phyloP scores from a whole-genome alignment of 2,329 filamentous ascomycete species.

The Thermothelomyces thermophilus region DNA sequence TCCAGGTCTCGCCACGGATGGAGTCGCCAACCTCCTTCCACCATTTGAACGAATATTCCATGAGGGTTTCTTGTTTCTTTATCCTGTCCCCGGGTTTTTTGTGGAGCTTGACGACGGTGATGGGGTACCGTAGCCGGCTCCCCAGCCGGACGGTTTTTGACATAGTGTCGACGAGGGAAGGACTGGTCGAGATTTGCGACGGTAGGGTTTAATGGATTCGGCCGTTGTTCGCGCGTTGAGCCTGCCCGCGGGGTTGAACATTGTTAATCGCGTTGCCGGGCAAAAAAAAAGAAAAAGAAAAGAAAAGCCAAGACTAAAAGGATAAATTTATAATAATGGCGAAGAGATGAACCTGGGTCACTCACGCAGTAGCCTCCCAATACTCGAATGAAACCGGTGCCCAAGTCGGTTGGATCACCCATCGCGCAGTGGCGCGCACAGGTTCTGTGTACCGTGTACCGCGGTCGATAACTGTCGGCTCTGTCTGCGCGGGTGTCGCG shows the following conservation, averaged over 20 bases:
- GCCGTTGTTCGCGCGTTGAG: not conserved
- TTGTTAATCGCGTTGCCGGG: constrained; percentile 4
- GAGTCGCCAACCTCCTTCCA: constrained; percentile 68
- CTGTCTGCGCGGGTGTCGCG: not conserved
- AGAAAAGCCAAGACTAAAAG: not conserved
- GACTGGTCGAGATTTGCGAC: not conserved
- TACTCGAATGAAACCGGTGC: constrained; percentile 8
- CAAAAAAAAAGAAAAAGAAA: not conserved
- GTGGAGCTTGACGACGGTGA: constrained; percentile 81
- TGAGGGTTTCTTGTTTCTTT: constrained; percentile 66
- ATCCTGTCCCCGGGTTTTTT: constrained; percentile 70
- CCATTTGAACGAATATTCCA: constrained; percentile 83
- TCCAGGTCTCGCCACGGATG: constrained; percentile 51
- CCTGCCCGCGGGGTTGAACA: not conserved
- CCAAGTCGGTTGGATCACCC: constrained; percentile 17
- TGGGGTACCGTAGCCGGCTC: constrained; percentile 59
- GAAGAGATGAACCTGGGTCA: not conserved
- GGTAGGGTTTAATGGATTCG: not conserved
- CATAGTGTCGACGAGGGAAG: constrained; percentile 14
- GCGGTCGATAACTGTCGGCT: not conserved
- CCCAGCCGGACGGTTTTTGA: constrained; percentile 24
- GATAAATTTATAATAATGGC: no score
- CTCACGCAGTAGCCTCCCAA: constrained; percentile 16
- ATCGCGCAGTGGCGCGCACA: constrained; percentile 24
- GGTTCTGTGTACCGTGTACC: not conserved